Evolutionary conservation across 305 asterid genomes (phyloP).

Genomic region (Rubia tinctorum): DNA sequence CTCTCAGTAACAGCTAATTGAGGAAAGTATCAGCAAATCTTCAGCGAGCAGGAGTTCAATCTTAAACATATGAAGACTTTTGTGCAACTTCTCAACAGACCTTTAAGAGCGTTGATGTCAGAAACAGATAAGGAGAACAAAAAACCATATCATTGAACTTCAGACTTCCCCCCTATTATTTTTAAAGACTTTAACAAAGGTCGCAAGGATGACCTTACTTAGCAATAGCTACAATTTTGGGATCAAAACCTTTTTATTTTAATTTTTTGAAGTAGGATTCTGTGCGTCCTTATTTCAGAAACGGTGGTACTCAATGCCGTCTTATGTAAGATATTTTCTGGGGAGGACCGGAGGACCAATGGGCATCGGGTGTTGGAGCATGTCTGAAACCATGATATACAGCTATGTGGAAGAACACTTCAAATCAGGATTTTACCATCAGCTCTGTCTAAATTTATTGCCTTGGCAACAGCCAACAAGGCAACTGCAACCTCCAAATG

Average conservation of each 20-base stretch:
- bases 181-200: not conserved
- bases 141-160: not conserved
- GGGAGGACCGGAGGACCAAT: not conserved
- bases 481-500: not conserved
- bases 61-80: not conserved
- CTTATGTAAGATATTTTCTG: not conserved
- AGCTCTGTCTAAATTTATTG: not conserved
- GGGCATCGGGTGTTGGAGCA: not conserved
- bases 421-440: not conserved
- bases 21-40: not conserved
- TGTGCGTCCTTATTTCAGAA: not conserved
- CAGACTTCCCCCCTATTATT: not conserved
- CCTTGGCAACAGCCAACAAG: not conserved
- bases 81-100: not conserved
- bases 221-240: not conserved
- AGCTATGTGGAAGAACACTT: not conserved
- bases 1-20: not conserved
- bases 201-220: not conserved
- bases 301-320: not conserved
- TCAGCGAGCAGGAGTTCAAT: constrained; percentile 1
- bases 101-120: not conserved
- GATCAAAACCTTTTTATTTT: not conserved
- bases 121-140: not conserved
- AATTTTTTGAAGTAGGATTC: not conserved
- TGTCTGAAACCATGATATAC: not conserved